Base-by-base conservation (phyloP, 495 filamentous ascomycete genomes). In the Talaromyces thailandensis region DNA sequence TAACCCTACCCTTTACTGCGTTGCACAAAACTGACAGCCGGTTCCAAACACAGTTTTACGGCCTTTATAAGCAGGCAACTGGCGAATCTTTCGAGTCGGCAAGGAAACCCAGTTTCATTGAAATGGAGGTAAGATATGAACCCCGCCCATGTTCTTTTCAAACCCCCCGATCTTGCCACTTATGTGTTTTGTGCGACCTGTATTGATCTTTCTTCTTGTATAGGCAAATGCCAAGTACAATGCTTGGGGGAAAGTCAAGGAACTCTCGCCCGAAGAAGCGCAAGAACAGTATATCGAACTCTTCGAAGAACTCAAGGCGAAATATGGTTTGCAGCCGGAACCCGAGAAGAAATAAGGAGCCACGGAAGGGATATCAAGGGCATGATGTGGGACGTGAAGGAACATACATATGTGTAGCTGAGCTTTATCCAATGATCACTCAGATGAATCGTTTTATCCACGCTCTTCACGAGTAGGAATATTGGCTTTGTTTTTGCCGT, bases 221-320 rank as follows among this genome's bases (percentile, higher is more conserved):
- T 65, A 95, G 91, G 84, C 75, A 73, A 93, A 92, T 77, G 85
- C 85, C 64, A 94, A 93, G 81, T 82, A 84, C 77, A 80, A 80
- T 35, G 86, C 86, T 21, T 96, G 91, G 90, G 70, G 87, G 73
- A 80, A 83, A 62, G 62, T 85, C 62, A 82, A 86, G 57, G 81
- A 80, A 56, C 71, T 86, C 57, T 82, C 76, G 53, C 61, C 79
- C 45, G 77, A 83, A 64, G 71, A 87, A 61, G 89, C 91, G 8
- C 85, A 93, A 84, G 82, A 82, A 70, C 76, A 83, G 64, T 96
- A 96, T 73, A 86, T 94, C 66, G 72, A 81, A 71, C 70, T 86
- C 64, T 85, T 93, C 63, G 84, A 88, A 73, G 69, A 68, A 64
- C 70, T 93, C 71, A 91, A 93, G 80, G 71, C 67, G 63, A 84